Evolutionary conservation across 805 yeast genomes (phyloP).

Genomic region (Wickerhamiella australiensis): DNA sequence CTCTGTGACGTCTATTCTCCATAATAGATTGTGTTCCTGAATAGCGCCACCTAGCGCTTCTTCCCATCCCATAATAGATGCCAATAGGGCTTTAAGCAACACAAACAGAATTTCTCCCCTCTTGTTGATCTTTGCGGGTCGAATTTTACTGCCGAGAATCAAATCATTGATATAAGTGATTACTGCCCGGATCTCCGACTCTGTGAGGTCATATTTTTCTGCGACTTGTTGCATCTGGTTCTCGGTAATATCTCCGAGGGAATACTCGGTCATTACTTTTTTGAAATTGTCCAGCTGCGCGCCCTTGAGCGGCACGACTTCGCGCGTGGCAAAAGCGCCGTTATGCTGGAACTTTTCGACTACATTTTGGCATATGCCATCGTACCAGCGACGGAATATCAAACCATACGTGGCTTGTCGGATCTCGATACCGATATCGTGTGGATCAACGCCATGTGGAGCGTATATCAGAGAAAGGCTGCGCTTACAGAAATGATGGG

Average conservation of each 20-base stretch:
- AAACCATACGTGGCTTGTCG: slow-evolving; percentile 9
- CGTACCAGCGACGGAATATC: background rate
- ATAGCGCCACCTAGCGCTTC: slow-evolving; percentile 7
- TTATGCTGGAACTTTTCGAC: background rate
- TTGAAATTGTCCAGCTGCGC: background rate
- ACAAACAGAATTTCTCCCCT: background rate
- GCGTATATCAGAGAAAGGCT: slow-evolving; percentile 1
- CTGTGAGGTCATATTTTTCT: background rate
- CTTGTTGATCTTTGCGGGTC: background rate
- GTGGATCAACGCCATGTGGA: background rate
- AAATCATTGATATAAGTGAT: slow-evolving; percentile 1
- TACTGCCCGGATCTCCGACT: background rate
- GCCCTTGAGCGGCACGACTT: slow-evolving; percentile 1
- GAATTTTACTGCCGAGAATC: background rate
- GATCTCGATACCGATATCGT: slow-evolving; percentile 1
- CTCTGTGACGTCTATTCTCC: slow-evolving; percentile 1
- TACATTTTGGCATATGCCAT: background rate
- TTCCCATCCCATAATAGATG: slow-evolving; percentile 4
- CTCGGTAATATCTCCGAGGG: background rate
- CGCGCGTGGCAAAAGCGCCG: background rate
- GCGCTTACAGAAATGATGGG: background rate
- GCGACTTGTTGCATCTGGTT: background rate
- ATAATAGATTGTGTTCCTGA: background rate
- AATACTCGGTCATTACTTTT: background rate
- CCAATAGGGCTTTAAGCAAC: slow-evolving; percentile 1